Evolutionary conservation across 73 alveolate genomes (phyloP), one percentile per base, ranked within the genome.

Genomic region (Uronychia setigera): DNA sequence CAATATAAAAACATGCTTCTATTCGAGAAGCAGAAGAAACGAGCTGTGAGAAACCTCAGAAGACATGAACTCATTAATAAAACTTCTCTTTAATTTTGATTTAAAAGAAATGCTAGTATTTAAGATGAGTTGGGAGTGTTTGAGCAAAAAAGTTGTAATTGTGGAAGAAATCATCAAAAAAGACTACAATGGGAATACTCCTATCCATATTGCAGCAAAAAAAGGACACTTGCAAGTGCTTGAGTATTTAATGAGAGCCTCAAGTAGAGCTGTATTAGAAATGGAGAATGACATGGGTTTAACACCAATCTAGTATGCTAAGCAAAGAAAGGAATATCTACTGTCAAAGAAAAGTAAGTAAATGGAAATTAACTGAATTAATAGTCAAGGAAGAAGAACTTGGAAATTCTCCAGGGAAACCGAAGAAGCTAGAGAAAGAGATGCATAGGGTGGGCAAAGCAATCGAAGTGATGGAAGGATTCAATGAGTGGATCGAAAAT

Each of bases 151-250:
- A 31, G 59, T 79, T 31, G 84, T 84, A 1, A 60, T 89, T 57
- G 34, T 84, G 0, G 95, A 89, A 35, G 95, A 89, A 67, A 78
- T 89, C 26, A 46, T 46, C 67, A 89, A 89, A 89, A 89, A 79
- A 74, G 95, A 89, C 81, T 74, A 76, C 79, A 78, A 84, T 35
- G 95, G 95, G 30, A 87, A 89, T 80, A 89, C 95, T 1, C 95
- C 95, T 1, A 74, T 89, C 31, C 95, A 89, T 34, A 14, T 57
- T 1, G 92, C 95, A 0, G 92, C 92, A 0, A 89, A 84, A 46
- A 29, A 59, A 31, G 95, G 95, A 9, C 59, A 74, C 33, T 25
- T 32, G n/a, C 84, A 78, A 60, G 60, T 89, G 30, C 35, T 89
- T 25, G 95, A 84, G 76, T 87, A 29, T 81, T 80, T 80, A 67